phyloP scores from a whole-genome alignment of 73 alveolate genomes.

The Effrenium voratum region DNA sequence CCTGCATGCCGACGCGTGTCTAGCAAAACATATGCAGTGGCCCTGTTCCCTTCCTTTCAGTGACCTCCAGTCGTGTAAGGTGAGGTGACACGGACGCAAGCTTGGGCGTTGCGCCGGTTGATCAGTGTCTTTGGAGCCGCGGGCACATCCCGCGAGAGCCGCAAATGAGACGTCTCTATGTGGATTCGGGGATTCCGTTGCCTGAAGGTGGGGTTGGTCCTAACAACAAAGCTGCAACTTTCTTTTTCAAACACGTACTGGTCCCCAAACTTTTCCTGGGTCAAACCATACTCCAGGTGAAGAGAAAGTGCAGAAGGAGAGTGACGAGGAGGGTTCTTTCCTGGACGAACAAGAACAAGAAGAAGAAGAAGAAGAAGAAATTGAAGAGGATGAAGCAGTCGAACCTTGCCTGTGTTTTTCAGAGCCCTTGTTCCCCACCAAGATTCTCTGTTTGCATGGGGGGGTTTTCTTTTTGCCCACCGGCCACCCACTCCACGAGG shows the following conservation, averaged over 20 bases:
- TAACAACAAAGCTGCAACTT: no score
- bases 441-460: no score
- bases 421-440: no score
- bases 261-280: no score
- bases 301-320: neutral
- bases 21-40: neutral
- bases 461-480: no score
- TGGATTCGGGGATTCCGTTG: neutral
- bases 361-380: neutral
- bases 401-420: no score
- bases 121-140: neutral
- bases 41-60: neutral
- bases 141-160: slow-evolving; percentile 33
- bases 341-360: neutral
- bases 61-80: neutral
- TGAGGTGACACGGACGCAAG: neutral
- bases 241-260: no score
- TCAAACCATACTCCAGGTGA: neutral
- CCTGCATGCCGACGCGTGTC: no score
- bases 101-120: slow-evolving; percentile 43
- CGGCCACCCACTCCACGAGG: no score
- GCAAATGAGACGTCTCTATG: neutral
- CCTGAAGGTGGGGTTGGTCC: slow-evolving; percentile 44
- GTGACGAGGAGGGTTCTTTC: neutral
- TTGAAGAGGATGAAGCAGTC: neutral